phyloP scores from a whole-genome alignment of 164 flowering plant genomes.

The Cinnamomum micranthum region DNA sequence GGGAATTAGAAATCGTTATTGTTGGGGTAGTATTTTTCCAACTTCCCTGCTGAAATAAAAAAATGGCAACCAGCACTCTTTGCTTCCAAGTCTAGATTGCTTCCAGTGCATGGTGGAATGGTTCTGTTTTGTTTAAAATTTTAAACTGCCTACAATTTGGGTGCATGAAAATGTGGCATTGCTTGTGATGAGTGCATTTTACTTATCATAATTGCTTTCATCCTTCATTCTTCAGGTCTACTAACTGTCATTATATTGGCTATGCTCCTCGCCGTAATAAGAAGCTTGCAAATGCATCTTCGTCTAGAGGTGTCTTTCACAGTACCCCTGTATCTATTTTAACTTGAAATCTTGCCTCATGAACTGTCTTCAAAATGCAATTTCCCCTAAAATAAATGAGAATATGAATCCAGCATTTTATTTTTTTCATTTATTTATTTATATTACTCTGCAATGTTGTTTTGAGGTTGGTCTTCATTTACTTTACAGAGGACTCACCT shows the following conservation, averaged over 20 bases:
- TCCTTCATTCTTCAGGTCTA: constrained; percentile 35
- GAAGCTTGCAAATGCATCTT: constrained; percentile 19
- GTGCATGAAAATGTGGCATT: background rate
- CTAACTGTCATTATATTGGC: constrained; percentile 66
- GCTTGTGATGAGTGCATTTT: background rate
- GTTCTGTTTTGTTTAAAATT: background rate
- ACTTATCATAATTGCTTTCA: background rate
- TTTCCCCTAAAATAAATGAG: background rate
- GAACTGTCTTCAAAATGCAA: background rate
- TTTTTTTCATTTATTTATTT: background rate
- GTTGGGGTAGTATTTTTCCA: too few relatives aligned
- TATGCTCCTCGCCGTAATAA: constrained; percentile 59
- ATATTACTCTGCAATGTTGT: background rate
- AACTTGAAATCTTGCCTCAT: background rate
- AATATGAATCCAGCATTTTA: background rate
- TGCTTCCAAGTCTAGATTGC: background rate
- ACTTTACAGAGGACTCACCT: constrained; percentile 8
- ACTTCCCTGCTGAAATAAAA: too few relatives aligned
- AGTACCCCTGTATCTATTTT: background rate
- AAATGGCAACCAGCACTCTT: too few relatives aligned
- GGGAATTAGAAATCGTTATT: too few relatives aligned
- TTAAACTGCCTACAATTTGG: background rate
- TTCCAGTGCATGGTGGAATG: background rate
- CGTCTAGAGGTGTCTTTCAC: constrained; percentile 27
- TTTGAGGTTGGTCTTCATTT: background rate